Conservation (phyloP, 2,329 filamentous ascomycete genomes). For the Paramyrothecium sp. region DNA sequence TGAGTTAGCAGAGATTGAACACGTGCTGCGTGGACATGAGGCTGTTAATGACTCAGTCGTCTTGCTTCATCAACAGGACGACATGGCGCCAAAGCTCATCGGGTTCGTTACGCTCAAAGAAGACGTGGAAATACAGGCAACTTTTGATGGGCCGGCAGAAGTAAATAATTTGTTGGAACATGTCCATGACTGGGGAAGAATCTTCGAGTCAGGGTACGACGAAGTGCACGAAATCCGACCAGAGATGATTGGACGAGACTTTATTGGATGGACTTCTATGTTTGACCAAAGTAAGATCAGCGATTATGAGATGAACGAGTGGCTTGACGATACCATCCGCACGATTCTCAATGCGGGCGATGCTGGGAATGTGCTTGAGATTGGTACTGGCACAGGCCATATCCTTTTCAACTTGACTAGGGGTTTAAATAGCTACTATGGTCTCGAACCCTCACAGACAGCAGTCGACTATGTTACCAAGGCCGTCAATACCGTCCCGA, state of each 20-base stretch:
- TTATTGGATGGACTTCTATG: conserved; percentile 4
- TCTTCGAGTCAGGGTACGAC: conserved; percentile 2
- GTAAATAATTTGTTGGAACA: not conserved
- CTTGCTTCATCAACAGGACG: too few species aligned
- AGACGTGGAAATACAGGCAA: too few species aligned
- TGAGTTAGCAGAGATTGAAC: conserved; percentile 26
- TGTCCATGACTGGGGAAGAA: conserved; percentile 3
- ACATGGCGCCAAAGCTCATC: too few species aligned
- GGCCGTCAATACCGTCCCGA: not conserved
- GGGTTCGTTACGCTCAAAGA: too few species aligned
- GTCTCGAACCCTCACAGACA: not conserved
- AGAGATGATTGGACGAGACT: not conserved
- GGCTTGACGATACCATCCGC: conserved; percentile 4
- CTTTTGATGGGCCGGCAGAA: too few species aligned
- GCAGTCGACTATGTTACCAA: not conserved
- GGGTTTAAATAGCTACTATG: not conserved
- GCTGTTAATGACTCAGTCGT: conserved; percentile 14
- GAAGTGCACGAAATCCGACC: not conserved
- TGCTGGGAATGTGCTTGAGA: conserved; percentile 7
- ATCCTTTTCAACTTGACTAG: not conserved
- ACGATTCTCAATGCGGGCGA: not conserved
- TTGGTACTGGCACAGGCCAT: conserved; percentile 15
- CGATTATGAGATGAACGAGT: conserved; percentile 3
- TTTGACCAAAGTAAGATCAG: conserved; percentile 1
- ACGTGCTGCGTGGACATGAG: conserved; percentile 9